phyloP scores from a whole-genome alignment of 805 yeast species.

The Monosporozyma servazzii region DNA sequence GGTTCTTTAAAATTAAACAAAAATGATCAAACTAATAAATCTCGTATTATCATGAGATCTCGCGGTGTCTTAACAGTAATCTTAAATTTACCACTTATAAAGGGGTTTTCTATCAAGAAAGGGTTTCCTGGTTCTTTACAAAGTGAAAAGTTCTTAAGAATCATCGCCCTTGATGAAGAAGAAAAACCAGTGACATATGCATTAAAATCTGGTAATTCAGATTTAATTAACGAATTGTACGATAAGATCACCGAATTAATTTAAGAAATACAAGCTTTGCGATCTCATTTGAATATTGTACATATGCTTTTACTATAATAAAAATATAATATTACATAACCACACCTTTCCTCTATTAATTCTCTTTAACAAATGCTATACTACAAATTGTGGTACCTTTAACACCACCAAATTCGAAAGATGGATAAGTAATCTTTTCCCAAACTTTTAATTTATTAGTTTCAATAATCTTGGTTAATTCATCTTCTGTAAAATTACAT shows the following conservation, averaged over 20 bases:
- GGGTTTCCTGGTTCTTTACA: slow-evolving; percentile 83
- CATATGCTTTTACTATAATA: not conserved
- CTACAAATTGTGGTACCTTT: slow-evolving; percentile 84
- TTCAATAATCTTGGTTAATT: slow-evolving; percentile 48
- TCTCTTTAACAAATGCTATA: slow-evolving; percentile 55
- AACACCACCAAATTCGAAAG: slow-evolving; percentile 81
- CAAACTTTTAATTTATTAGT: slow-evolving; percentile 44
- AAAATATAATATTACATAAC: not conserved
- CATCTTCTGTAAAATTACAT: slow-evolving; percentile 85
- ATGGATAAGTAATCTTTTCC: slow-evolving; percentile 67
- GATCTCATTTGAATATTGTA: not conserved
- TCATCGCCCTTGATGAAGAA: slow-evolving; percentile 55
- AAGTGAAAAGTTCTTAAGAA: slow-evolving; percentile 74
- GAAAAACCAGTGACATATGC: slow-evolving; percentile 77
- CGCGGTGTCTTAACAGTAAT: slow-evolving; percentile 78
- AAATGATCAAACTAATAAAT: slow-evolving; percentile 31
- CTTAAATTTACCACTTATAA: slow-evolving; percentile 59
- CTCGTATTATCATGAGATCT: slow-evolving; percentile 83
- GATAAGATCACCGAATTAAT: slow-evolving; percentile 26
- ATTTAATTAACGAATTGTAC: slow-evolving; percentile 48
- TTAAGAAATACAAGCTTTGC: not conserved
- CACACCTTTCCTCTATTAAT: not conserved
- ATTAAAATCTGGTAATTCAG: slow-evolving; percentile 56
- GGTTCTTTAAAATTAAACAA: slow-evolving; percentile 79
- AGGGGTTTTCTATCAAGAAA: slow-evolving; percentile 52